Evolutionary conservation across 768 basidiomycete species (phyloP).

Genomic region (Mycena venus): DNA sequence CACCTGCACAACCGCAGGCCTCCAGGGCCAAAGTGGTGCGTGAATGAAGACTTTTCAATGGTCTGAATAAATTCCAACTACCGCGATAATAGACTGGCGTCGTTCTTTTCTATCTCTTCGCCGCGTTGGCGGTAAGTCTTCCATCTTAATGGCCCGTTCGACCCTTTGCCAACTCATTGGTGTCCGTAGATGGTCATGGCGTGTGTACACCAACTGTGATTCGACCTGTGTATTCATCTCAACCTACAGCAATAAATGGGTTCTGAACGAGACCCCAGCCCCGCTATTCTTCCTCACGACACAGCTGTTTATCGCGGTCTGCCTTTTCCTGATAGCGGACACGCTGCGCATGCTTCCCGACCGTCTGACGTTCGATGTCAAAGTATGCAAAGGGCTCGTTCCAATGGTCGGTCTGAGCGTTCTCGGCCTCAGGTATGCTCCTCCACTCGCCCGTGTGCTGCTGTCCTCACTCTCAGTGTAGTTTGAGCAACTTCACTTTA

Average conservation of each 20-base stretch:
- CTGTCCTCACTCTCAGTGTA: constrained; percentile 42
- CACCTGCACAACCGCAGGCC: constrained; percentile 45
- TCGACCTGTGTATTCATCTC: constrained; percentile 26
- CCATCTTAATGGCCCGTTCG: background rate
- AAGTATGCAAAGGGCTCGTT: constrained; percentile 77
- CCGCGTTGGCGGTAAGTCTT: constrained; percentile 82
- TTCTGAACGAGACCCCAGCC: constrained; percentile 77
- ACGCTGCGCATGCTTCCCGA: constrained; percentile 75
- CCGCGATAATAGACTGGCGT: constrained; percentile 73
- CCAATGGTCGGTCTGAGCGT: constrained; percentile 86
- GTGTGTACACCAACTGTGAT: constrained; percentile 52
- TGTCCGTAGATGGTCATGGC: constrained; percentile 88
- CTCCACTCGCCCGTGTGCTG: background rate
- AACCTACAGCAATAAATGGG: constrained; percentile 87
- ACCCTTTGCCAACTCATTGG: background rate
- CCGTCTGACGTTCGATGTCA: constrained; percentile 72
- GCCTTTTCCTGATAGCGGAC: constrained; percentile 79
- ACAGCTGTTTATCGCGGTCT: constrained; percentile 84
- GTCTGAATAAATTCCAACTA: background rate
- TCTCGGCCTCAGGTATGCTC: constrained; percentile 79
- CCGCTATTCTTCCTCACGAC: constrained; percentile 91
- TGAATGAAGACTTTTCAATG: constrained; percentile 20
- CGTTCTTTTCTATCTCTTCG: constrained; percentile 90
- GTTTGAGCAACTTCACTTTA: constrained; percentile 91
- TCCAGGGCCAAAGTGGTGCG: constrained; percentile 63